These are phyloP conservation scores for Solanum infundibuliforme DNA, from an alignment of 257 asterid genomes.

Conservation along the genomic window DNA sequence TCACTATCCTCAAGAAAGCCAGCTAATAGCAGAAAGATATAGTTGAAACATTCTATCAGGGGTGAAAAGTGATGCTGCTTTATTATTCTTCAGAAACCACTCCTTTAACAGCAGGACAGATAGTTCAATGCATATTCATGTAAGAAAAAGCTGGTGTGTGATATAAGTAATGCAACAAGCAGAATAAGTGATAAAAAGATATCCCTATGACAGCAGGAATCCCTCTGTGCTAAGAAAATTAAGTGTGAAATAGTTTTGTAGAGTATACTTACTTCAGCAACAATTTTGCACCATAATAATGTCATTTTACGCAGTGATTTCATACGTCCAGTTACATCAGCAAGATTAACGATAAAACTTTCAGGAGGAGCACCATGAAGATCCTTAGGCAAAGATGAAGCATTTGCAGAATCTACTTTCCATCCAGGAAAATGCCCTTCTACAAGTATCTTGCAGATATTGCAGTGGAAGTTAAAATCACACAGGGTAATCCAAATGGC, in stretches of 20 bases:
- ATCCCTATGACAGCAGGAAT: background rate
- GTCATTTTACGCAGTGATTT: conserved; percentile 82
- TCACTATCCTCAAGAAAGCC: background rate
- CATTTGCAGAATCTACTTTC: conserved; percentile 27
- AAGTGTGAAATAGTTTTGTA: background rate
- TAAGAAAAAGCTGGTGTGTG: background rate
- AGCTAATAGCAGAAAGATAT: background rate
- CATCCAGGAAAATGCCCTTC: conserved; percentile 61
- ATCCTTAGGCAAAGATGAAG: conserved; percentile 65
- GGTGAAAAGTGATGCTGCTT: background rate
- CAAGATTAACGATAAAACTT: conserved; percentile 71
- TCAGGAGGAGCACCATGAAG: conserved; percentile 95
- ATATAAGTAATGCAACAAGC: background rate
- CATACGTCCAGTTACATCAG: conserved; percentile 89
- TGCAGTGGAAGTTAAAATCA: conserved; percentile 53
- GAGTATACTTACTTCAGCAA: conserved; percentile 67
- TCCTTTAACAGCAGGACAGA: background rate
- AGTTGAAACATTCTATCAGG: background rate
- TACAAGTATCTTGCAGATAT: conserved; percentile 88
- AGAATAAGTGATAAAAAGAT: background rate
- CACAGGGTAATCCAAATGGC: conserved; percentile 22
- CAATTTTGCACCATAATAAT: conserved; percentile 75
- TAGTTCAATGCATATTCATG: background rate
- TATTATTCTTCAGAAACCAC: background rate
- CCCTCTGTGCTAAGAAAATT: background rate